Conservation (phyloP, 768 basidiomycete genomes). For the Lactarius deliciosus region DNA sequence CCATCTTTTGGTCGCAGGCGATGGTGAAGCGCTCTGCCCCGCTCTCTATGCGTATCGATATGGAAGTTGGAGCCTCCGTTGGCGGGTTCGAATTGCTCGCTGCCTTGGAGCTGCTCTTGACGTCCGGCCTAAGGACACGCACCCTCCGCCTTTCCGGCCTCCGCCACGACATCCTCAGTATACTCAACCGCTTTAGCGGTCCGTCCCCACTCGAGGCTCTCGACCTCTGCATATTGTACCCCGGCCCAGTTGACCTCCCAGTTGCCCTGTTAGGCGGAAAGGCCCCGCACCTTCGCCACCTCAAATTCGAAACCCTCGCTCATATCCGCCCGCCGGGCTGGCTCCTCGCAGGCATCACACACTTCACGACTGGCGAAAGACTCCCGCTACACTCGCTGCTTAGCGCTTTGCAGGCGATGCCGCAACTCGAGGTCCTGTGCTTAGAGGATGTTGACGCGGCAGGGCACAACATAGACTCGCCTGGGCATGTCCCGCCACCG, state of each 20-base stretch:
- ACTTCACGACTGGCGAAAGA: constrained; percentile 16
- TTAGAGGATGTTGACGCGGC: constrained; percentile 7
- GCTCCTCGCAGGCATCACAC: constrained; percentile 12
- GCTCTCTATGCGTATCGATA: constrained; percentile 6
- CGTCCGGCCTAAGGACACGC: neutral
- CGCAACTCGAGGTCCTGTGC: constrained; percentile 15
- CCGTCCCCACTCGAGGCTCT: constrained; percentile 11
- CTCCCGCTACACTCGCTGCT: neutral
- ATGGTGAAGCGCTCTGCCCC: constrained; percentile 25
- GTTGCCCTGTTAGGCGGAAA: constrained; percentile 9
- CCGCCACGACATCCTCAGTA: constrained; percentile 7
- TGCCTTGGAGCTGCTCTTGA: constrained; percentile 17
- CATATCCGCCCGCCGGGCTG: constrained; percentile 10
- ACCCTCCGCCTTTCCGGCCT: constrained; percentile 19
- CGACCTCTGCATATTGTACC: neutral
- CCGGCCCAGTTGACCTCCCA: constrained; percentile 10
- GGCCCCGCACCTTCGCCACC: constrained; percentile 8
- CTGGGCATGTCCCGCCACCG: neutral
- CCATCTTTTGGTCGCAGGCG: constrained; percentile 16
- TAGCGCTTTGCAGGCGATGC: constrained; percentile 10
- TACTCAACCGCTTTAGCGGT: constrained; percentile 13
- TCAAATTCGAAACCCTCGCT: constrained; percentile 4
- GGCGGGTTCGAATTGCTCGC: constrained; percentile 8
- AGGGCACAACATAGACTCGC: neutral
- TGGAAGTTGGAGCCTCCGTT: no score